phyloP scores from a whole-genome alignment of 2,329 filamentous ascomycete species.

The Aspergillus sp. region DNA sequence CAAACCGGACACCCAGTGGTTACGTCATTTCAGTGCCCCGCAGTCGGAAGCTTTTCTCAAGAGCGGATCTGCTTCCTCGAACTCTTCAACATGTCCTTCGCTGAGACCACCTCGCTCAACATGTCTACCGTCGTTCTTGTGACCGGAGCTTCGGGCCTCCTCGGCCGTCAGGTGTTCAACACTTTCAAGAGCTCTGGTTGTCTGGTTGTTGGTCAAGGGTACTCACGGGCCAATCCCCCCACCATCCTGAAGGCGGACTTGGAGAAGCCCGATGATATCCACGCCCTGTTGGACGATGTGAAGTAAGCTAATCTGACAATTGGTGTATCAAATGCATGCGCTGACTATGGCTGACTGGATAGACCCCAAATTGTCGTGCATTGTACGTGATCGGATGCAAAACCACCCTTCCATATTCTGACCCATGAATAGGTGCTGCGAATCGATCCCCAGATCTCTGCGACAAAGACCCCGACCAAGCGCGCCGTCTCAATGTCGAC shows the following conservation, averaged over 20 bases:
- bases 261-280: slow-evolving; percentile 45
- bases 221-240: slow-evolving; percentile 70
- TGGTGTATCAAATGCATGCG: neutral
- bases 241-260: slow-evolving; percentile 62
- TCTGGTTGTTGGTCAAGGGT: slow-evolving; percentile 70
- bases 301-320: slow-evolving; percentile 42
- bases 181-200: slow-evolving; percentile 68
- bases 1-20: neutral
- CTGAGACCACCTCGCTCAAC: slow-evolving; percentile 5
- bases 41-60: slow-evolving; percentile 1
- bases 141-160: slow-evolving; percentile 80
- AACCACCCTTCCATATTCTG: neutral
- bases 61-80: neutral
- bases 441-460: slow-evolving; percentile 87
- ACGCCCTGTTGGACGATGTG: slow-evolving; percentile 49
- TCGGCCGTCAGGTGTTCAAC: slow-evolving; percentile 74
- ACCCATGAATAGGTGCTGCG: slow-evolving; percentile 66
- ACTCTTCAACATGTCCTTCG: slow-evolving; percentile 8
- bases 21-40: slow-evolving; percentile 2
- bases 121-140: slow-evolving; percentile 63
- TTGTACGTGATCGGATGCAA: slow-evolving; percentile 54
- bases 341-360: slow-evolving; percentile 3
- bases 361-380: slow-evolving; percentile 79
- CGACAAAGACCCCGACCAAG: slow-evolving; percentile 73
- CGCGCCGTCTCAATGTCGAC: slow-evolving; percentile 70